phyloP scores from a whole-genome alignment of 75 land plant genomes.

The Selaginella tamariscina region DNA sequence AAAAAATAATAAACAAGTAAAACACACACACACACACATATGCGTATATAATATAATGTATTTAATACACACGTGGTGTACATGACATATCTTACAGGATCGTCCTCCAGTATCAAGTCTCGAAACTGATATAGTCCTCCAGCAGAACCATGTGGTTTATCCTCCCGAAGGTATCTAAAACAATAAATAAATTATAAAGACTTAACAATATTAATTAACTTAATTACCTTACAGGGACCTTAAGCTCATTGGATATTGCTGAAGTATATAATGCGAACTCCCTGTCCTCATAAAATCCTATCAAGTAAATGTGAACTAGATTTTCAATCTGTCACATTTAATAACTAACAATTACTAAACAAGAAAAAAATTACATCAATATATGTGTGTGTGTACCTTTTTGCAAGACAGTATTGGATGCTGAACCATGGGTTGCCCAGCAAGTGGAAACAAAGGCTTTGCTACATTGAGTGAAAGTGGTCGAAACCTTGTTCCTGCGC shows the following conservation, averaged over 20 bases:
- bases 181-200: not conserved
- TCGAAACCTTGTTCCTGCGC: slow-evolving; percentile 75
- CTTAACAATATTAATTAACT: not conserved
- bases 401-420: slow-evolving; percentile 91
- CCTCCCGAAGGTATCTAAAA: slow-evolving; percentile 82
- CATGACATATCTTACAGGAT: slow-evolving; percentile 39
- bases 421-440: slow-evolving; percentile 92
- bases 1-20: slow-evolving; percentile 7
- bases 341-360: slow-evolving; percentile 5
- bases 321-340: slow-evolving; percentile 30
- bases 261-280: slow-evolving; percentile 83
- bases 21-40: no score
- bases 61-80: not conserved
- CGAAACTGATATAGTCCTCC: slow-evolving; percentile 89
- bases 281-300: slow-evolving; percentile 86
- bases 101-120: slow-evolving; percentile 88
- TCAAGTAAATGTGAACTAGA: slow-evolving; percentile 53
- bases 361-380: not conserved
- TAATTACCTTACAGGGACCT: slow-evolving; percentile 70
- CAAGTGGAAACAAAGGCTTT: slow-evolving; percentile 82
- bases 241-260: slow-evolving; percentile 77
- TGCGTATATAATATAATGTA: no score
- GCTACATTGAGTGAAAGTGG: slow-evolving; percentile 83
- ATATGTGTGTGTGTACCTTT: slow-evolving; percentile 57
- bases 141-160: slow-evolving; percentile 98